phyloP scores from a whole-genome alignment of 2,329 filamentous ascomycete species.

The Aureobasidium zeae region DNA sequence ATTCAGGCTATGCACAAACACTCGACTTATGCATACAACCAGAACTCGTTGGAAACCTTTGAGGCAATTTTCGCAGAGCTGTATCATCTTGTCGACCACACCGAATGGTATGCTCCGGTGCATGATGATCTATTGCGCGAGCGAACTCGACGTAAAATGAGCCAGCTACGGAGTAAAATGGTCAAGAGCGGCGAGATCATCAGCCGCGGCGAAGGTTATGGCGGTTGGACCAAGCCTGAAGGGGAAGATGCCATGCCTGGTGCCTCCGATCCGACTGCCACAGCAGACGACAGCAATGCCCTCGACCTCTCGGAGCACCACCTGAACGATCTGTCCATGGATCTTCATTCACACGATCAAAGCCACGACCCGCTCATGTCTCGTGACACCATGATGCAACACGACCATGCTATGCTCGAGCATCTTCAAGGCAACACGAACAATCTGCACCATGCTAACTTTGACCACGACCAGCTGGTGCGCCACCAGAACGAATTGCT shows the following conservation, averaged over 20 bases:
- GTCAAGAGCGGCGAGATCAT: conserved; percentile 32
- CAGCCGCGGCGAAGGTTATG: conserved; percentile 25
- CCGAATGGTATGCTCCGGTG: conserved; percentile 27
- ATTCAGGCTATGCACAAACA: conserved; percentile 32
- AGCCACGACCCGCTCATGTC: conserved; percentile 13
- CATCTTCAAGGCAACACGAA: conserved; percentile 1
- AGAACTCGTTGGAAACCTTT: conserved; percentile 26
- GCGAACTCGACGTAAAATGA: conserved; percentile 32
- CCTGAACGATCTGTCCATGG: conserved; percentile 10
- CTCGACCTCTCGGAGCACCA: conserved; percentile 12
- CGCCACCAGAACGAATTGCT: conserved; percentile 13
- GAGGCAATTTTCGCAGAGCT: conserved; percentile 29
- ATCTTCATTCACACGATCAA: conserved; percentile 4
- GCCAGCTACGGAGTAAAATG: conserved; percentile 31
- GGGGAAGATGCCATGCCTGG: conserved; percentile 26
- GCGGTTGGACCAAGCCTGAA: conserved; percentile 26
- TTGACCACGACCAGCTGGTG: conserved; percentile 10
- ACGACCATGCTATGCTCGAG: conserved; percentile 15
- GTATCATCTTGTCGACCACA: conserved; percentile 29
- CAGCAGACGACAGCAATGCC: not conserved
- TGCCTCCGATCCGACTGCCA: conserved; percentile 20
- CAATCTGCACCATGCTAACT: conserved; percentile 13
- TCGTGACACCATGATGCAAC: conserved; percentile 15
- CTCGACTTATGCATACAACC: conserved; percentile 27
- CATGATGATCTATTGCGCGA: conserved; percentile 31